Percentiles rank a stretch among this genome's conserved stretches.
These are phyloP conservation scores for Gremmenia infestans DNA, from an alignment of 2,329 filamentous ascomycete genomes.

Conservation along the genomic window DNA sequence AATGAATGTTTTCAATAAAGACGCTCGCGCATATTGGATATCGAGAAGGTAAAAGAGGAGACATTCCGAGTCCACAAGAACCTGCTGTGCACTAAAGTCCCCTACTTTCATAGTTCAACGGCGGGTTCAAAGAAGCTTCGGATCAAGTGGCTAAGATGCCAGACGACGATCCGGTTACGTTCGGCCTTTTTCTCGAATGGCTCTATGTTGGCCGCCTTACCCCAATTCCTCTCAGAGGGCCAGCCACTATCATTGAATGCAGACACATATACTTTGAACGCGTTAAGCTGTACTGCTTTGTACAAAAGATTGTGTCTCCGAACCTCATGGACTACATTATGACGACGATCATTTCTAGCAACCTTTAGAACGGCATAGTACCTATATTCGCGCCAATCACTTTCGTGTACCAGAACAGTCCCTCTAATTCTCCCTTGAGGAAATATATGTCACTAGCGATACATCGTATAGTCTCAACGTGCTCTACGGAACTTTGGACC, in stretches of 20 bases:
- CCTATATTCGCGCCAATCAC: neutral
- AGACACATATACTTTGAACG: neutral
- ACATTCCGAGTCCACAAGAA: constrained; percentile 7
- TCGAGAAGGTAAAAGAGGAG: neutral
- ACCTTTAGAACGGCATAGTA: neutral
- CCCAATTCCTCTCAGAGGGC: no score
- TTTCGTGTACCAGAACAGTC: neutral
- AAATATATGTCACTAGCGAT: neutral
- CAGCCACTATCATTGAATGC: no score
- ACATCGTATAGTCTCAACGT: no score
- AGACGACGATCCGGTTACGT: constrained; percentile 4
- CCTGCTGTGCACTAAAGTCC: neutral
- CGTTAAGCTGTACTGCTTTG: constrained; percentile 2
- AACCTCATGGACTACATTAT: constrained; percentile 2
- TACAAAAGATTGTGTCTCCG: neutral
- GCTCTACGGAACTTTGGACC: no score
- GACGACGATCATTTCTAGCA: neutral
- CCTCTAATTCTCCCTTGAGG: neutral
- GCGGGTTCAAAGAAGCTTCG: constrained; percentile 2
- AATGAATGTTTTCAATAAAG: no score
- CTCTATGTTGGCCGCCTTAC: neutral
- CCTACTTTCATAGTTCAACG: constrained; percentile 8
- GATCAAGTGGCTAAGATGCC: neutral
- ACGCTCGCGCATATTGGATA: no score
- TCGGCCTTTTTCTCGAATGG: constrained; percentile 10